Evolutionary conservation across 2,329 filamentous ascomycete species (phyloP).

Genomic region (Xylariaceae sp.): DNA sequence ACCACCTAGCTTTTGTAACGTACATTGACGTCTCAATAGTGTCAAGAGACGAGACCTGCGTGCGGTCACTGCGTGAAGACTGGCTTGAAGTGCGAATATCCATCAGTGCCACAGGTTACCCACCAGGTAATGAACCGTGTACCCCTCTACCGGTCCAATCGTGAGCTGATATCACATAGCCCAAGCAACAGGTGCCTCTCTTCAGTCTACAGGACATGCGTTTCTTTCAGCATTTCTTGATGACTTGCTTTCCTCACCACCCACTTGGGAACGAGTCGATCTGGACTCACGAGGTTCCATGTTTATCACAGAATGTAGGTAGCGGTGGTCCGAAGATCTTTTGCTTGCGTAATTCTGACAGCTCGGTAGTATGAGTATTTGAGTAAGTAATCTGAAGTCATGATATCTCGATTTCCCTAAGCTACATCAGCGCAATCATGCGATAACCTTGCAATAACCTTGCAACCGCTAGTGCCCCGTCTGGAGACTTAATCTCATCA

Average conservation of each 20-base stretch:
- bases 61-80: constrained; percentile 62
- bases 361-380: constrained; percentile 21
- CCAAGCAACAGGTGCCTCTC: constrained; percentile 52
- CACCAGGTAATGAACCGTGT: constrained; percentile 38
- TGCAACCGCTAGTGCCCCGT: too few relatives aligned
- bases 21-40: constrained; percentile 34
- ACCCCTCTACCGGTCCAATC: background rate
- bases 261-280: constrained; percentile 61
- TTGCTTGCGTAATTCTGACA: constrained; percentile 4
- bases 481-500: too few relatives aligned
- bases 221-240: constrained; percentile 64
- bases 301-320: constrained; percentile 61
- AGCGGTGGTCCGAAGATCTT: background rate
- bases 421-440: too few relatives aligned
- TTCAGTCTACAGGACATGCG: constrained; percentile 63
- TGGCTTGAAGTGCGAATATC: constrained; percentile 60
- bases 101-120: constrained; percentile 43
- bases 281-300: constrained; percentile 64
- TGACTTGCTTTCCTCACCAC: constrained; percentile 58
- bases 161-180: constrained; percentile 31
- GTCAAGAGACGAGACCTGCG: constrained; percentile 60
- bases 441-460: too few relatives aligned
- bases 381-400: constrained; percentile 8
- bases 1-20: too few relatives aligned
- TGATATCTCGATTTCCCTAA: background rate